Percentiles rank a stretch among this genome's conserved stretches.
phyloP scores from a whole-genome alignment of 306 rosid species.

The Vachellia pachyceras region DNA sequence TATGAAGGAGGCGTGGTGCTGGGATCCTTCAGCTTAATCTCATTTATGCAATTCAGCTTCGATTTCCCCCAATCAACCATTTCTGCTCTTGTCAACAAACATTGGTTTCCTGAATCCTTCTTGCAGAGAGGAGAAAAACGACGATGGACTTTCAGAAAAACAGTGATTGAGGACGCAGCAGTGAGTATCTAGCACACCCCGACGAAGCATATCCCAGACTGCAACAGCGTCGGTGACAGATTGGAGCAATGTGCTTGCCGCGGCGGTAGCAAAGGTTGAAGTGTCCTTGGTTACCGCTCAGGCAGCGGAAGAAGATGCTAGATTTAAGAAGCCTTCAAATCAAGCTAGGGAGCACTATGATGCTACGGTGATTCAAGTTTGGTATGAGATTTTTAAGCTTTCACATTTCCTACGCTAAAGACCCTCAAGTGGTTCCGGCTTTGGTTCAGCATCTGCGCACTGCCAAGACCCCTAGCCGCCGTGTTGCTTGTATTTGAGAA shows the following conservation, averaged over 20 bases:
- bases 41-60: not conserved
- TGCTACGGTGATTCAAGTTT: slow-evolving; percentile 75
- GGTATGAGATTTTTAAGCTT: too few relatives aligned
- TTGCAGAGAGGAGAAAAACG: slow-evolving; percentile 84
- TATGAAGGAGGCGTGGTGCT: too few relatives aligned
- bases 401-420: too few relatives aligned
- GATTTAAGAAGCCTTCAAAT: slow-evolving; percentile 61
- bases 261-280: slow-evolving; percentile 79
- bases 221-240: slow-evolving; percentile 36
- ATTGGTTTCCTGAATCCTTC: slow-evolving; percentile 1
- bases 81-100: not conserved
- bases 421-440: too few relatives aligned
- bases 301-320: slow-evolving; percentile 72
- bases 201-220: slow-evolving; percentile 40
- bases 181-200: slow-evolving; percentile 43
- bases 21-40: too few relatives aligned
- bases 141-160: slow-evolving; percentile 85
- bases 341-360: slow-evolving; percentile 52
- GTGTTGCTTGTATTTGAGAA: too few relatives aligned
- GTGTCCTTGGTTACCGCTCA: slow-evolving; percentile 85
- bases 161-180: slow-evolving; percentile 55
- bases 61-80: not conserved
- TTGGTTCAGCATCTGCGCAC: too few relatives aligned
- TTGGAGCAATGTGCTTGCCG: slow-evolving; percentile 72
- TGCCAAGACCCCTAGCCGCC: too few relatives aligned